A percentile compares a stretch with the other conserved stretches of the same genome.
Conservation (phyloP, 768 basidiomycete species). For the Auriscalpium orientale region DNA sequence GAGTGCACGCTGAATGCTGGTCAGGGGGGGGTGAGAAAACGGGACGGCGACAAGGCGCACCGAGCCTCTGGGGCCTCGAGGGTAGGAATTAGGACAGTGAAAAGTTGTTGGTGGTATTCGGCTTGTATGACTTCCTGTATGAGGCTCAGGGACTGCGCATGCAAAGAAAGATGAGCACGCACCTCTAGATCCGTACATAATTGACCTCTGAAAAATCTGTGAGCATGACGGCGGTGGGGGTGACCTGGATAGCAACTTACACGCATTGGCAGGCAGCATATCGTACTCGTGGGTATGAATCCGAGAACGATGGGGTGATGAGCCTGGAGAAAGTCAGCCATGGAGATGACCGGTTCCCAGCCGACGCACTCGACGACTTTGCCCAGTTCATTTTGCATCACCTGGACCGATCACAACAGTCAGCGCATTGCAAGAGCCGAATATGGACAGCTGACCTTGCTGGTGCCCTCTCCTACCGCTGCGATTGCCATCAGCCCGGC, state of each 20-base stretch:
- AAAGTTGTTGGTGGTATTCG: slow-evolving; percentile 58
- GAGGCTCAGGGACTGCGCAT: neutral
- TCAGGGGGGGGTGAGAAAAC: no score
- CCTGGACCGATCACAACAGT: no score
- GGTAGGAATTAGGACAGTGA: slow-evolving; percentile 62
- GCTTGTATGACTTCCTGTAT: slow-evolving; percentile 68
- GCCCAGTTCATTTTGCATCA: slow-evolving; percentile 75
- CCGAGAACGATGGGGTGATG: slow-evolving; percentile 69
- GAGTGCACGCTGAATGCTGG: slow-evolving; percentile 65
- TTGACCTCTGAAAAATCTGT: slow-evolving; percentile 56
- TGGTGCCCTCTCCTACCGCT: slow-evolving; percentile 78
- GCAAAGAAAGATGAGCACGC: neutral
- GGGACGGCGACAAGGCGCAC: slow-evolving; percentile 33
- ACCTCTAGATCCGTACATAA: slow-evolving; percentile 86
- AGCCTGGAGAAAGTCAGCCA: slow-evolving; percentile 35
- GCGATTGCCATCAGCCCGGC: slow-evolving; percentile 86
- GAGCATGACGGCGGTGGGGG: neutral
- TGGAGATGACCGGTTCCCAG: no score
- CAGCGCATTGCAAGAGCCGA: no score
- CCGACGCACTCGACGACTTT: slow-evolving; percentile 80
- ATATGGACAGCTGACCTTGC: slow-evolving; percentile 52
- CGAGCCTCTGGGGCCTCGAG: slow-evolving; percentile 70
- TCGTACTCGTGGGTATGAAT: slow-evolving; percentile 67
- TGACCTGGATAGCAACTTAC: slow-evolving; percentile 34
- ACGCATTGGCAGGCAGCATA: slow-evolving; percentile 81